Base-by-base conservation (phyloP, 352 stramenopile species). In the Phytopythium helicoides region DNA sequence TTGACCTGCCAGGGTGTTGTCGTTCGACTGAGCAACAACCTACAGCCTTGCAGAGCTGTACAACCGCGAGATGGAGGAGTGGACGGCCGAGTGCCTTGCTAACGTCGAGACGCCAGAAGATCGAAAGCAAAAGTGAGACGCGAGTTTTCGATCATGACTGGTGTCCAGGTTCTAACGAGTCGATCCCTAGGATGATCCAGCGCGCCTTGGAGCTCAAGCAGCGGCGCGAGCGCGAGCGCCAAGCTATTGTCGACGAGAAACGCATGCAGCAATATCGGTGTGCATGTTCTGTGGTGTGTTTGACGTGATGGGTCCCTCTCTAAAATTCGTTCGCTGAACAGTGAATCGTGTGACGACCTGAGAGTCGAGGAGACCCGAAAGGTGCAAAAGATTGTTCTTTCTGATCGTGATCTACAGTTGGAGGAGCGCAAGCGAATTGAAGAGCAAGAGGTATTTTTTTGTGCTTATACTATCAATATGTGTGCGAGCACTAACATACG, bases 81-180 rank as follows among this genome's bases (percentile, higher is more conserved):
- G 82, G 82, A 80, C 77, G 59, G 58, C 77, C 21, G 68, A 62
- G 33, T 91, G 73, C 55, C 47, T 90, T 15, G 62, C 66, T 14
- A 89, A 89, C 45, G 64, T 89, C 26, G 82, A 93, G 73, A 90
- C 82, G 0, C 76, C 73, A 6, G 82, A 93, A 34, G 80, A 91
- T 19, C 68, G 82, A 52, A 93, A 93, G 52, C 68, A 83, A 47
- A 89, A 87, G 80, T 91, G 55, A 10, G 47, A 61, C 3, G 25
- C 16, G 42, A 18, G 14, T 8, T 48, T 3, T 16, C 7, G 11
- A 12, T 33, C 16, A 42, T 41, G n/a, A 26, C n/a, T n/a, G 15
- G 12, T 26, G 6, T 26, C 16, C 1, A 45, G 28, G 6, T 33
- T 52, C 38, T 37, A 31, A 28, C 18, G 11, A 21, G 22, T 10